Evolutionary conservation across 768 basidiomycete species (phyloP).

Genomic region (Rhodotorula diobovata): DNA sequence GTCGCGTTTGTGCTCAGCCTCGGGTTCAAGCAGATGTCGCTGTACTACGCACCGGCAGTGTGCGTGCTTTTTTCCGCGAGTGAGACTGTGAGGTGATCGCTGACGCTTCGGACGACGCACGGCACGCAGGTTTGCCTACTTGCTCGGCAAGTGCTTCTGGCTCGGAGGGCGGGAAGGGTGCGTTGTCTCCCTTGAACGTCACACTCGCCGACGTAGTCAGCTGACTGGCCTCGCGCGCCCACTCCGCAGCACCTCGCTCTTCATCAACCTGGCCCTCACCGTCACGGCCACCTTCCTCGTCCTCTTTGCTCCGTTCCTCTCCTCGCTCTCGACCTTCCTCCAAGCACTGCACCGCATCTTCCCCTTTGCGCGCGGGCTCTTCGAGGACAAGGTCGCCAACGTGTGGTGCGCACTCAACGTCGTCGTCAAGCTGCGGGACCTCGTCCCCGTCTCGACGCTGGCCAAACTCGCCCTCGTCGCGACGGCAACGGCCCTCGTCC

Average conservation of each 20-base stretch:
- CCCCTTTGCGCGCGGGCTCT: conserved; percentile 81
- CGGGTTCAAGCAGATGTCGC: conserved; percentile 91
- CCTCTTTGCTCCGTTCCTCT: conserved; percentile 73
- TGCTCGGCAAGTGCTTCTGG: conserved; percentile 82
- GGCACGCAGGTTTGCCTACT: conserved; percentile 60
- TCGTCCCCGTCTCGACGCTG: conserved; percentile 51
- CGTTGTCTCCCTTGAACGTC: background rate
- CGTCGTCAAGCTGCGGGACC: conserved; percentile 71
- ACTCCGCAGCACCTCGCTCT: conserved; percentile 54
- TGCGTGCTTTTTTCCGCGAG: background rate
- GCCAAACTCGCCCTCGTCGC: conserved; percentile 60
- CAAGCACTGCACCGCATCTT: conserved; percentile 77
- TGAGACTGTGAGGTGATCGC: background rate
- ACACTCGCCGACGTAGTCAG: background rate
- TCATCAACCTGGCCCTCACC: conserved; percentile 66
- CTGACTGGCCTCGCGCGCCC: conserved; percentile 54
- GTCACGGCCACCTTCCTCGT: conserved; percentile 57
- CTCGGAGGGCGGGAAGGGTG: conserved; percentile 70
- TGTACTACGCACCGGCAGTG: conserved; percentile 87
- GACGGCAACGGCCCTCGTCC: conserved; percentile 67
- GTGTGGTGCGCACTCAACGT: conserved; percentile 95
- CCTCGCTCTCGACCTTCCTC: conserved; percentile 48
- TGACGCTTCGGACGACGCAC: no score
- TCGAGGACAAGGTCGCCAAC: conserved; percentile 95
- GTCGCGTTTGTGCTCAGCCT: conserved; percentile 76